phyloP scores from a whole-genome alignment of 2,329 filamentous ascomycete species.

The Coniochaeta ligniaria region DNA sequence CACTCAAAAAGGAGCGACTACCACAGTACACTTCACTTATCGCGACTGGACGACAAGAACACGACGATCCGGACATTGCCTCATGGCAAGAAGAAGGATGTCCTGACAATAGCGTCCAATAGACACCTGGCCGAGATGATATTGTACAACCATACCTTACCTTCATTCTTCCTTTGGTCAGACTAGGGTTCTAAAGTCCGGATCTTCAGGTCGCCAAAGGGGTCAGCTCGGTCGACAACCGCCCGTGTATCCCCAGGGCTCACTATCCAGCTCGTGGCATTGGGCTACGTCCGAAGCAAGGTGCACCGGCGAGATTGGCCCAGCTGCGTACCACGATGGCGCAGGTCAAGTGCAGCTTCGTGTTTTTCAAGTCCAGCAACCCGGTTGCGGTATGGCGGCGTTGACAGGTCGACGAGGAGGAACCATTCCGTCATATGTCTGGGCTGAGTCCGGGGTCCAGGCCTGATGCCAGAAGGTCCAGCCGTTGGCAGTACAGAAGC shows the following conservation, averaged over 20 bases:
- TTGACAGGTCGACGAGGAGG: neutral
- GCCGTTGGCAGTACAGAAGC: neutral
- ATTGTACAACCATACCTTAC: neutral
- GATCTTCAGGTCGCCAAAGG: neutral
- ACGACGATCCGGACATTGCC: neutral
- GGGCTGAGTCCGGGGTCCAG: neutral
- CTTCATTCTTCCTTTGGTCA: neutral
- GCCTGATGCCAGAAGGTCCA: neutral
- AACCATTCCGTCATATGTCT: neutral
- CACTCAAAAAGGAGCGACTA: neutral
- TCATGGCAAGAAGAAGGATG: neutral
- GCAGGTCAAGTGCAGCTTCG: neutral
- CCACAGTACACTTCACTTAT: neutral
- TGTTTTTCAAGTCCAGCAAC: neutral
- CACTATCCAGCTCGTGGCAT: neutral
- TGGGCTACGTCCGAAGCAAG: neutral
- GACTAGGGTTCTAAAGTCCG: neutral
- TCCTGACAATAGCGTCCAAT: neutral
- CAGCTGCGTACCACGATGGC: neutral
- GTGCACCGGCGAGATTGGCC: neutral
- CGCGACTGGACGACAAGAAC: neutral
- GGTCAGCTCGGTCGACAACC: neutral
- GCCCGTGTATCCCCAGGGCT: neutral
- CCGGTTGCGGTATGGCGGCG: neutral
- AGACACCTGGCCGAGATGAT: neutral